Evolutionary conservation across 129 eudicot genomes (phyloP).

Genomic region (Saussurea involucrata): DNA sequence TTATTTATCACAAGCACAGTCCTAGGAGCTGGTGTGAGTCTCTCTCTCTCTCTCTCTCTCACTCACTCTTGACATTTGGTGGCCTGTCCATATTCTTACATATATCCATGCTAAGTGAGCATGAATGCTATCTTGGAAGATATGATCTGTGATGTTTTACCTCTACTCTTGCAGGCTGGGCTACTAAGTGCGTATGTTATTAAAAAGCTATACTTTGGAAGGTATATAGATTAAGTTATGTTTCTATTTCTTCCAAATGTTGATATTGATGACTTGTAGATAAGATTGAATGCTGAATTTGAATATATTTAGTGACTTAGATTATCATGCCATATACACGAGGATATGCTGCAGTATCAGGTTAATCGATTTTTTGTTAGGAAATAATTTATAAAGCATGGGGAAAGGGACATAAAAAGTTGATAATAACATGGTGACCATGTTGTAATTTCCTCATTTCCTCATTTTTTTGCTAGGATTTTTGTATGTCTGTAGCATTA

Average conservation of each 20-base stretch:
- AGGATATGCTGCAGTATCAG: neutral
- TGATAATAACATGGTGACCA: neutral
- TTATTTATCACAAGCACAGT: constrained; percentile 67
- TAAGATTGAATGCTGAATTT: neutral
- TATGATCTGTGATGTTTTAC: constrained; percentile 8
- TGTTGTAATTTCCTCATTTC: neutral
- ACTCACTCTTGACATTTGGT: neutral
- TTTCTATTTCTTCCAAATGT: neutral
- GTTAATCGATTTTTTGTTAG: neutral
- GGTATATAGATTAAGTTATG: constrained; percentile 39
- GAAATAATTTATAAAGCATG: neutral
- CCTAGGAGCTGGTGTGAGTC: constrained; percentile 66
- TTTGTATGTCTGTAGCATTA: neutral
- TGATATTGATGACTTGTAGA: neutral
- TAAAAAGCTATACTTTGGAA: constrained; percentile 79
- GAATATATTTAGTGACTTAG: neutral
- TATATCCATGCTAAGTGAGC: neutral
- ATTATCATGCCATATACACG: neutral
- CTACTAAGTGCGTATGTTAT: constrained; percentile 76
- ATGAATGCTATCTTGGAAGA: constrained; percentile 1
- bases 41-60: constrained; percentile 26
- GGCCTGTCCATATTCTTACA: neutral
- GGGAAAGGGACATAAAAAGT: neutral
- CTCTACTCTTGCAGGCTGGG: constrained; percentile 59
- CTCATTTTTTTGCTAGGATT: neutral